phyloP scores from a whole-genome alignment of 2,329 filamentous ascomycete species.

The Penicillium crustosum region DNA sequence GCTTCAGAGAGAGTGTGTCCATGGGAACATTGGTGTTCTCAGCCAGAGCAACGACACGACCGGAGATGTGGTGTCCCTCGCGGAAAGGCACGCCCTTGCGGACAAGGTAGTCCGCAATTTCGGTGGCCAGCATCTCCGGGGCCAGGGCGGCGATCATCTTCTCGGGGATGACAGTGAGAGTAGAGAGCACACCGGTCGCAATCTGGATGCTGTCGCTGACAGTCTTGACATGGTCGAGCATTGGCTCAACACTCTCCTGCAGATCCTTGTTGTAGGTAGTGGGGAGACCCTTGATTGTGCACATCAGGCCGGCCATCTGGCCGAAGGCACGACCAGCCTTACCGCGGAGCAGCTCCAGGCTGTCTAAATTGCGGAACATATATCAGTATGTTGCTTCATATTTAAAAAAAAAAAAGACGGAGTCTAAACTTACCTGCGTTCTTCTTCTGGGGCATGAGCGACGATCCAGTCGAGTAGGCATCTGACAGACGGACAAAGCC shows the following conservation, averaged over 20 bases:
- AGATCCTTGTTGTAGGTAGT: constrained; percentile 89
- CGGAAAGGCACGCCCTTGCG: constrained; percentile 67
- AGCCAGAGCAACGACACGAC: constrained; percentile 68
- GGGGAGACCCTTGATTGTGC: constrained; percentile 71
- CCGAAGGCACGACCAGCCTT: constrained; percentile 76
- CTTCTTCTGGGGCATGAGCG: constrained; percentile 82
- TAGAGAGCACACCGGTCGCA: constrained; percentile 75
- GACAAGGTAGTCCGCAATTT: constrained; percentile 51
- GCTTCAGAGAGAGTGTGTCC: constrained; percentile 65
- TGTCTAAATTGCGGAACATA: constrained; percentile 49
- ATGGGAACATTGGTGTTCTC: constrained; percentile 67
- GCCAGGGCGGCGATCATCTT: constrained; percentile 78
- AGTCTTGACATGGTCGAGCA: constrained; percentile 81
- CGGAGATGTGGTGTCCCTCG: constrained; percentile 76
- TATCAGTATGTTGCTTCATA: background rate
- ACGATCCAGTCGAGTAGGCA: constrained; percentile 74
- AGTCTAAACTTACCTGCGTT: constrained; percentile 50
- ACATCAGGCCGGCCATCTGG: constrained; percentile 77
- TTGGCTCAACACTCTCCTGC: constrained; percentile 84
- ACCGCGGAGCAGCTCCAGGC: constrained; percentile 71
- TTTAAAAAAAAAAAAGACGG: background rate
- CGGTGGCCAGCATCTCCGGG: constrained; percentile 75
- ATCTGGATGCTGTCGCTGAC: constrained; percentile 79
- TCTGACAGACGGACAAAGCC: constrained; percentile 74
- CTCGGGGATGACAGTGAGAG: constrained; percentile 66